Evolutionary conservation across 495 filamentous ascomycete genomes (phyloP).

Genomic region (Xylaria intraflava): DNA sequence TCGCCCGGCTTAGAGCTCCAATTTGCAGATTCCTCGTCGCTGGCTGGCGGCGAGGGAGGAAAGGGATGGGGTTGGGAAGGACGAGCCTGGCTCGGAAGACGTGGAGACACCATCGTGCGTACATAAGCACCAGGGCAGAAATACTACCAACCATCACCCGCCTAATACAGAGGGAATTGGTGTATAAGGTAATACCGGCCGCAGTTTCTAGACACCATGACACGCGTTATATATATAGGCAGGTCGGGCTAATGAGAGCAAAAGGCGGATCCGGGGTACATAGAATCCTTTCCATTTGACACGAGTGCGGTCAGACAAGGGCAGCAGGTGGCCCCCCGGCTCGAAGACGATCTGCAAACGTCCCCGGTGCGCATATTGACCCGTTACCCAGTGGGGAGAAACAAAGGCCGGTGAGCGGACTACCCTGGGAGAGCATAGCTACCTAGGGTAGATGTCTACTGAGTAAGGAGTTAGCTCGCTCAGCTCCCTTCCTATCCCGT

Average conservation of each 20-base stretch:
- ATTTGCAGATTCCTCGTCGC: constrained; percentile 3
- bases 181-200: too few species aligned
- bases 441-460: too few species aligned
- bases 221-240: too few species aligned
- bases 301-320: not conserved
- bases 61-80: not conserved
- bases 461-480: too few species aligned
- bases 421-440: not conserved
- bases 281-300: too few species aligned
- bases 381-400: not conserved
- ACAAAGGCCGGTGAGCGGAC: not conserved
- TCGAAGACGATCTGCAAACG: not conserved
- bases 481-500: too few species aligned
- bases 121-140: not conserved
- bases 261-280: not conserved
- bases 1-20: not conserved
- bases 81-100: not conserved
- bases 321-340: not conserved
- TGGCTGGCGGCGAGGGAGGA: constrained; percentile 8
- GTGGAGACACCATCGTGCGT: not conserved
- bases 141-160: not conserved
- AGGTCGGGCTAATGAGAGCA: too few species aligned
- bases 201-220: too few species aligned
- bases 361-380: constrained; percentile 4
- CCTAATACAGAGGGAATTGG: not conserved